Percentiles rank a stretch among this genome's conserved stretches.
These are phyloP conservation scores for Saccharomycopsis fodiens DNA, from an alignment of 805 yeast species.

Conservation along the genomic window DNA sequence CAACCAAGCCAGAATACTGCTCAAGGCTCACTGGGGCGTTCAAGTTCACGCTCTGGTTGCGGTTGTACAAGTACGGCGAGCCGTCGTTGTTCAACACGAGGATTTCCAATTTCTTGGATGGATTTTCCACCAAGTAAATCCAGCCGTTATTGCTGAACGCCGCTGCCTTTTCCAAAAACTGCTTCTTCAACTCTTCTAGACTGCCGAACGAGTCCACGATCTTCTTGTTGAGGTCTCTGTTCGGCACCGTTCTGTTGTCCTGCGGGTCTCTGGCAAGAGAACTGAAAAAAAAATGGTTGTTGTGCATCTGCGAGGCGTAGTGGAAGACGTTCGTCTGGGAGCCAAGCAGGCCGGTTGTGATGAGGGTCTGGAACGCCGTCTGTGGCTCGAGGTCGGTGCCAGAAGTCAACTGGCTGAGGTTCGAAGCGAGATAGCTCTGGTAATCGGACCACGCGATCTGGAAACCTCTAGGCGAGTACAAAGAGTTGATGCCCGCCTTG, in stretches of 20 bases:
- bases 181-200: constrained; percentile 44
- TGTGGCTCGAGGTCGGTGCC: constrained; percentile 79
- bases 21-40: constrained; percentile 60
- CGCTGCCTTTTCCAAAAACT: constrained; percentile 44
- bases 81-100: constrained; percentile 64
- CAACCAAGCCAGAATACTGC: constrained; percentile 39
- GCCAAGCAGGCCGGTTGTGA: constrained; percentile 59
- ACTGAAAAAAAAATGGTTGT: constrained; percentile 77
- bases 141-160: constrained; percentile 61
- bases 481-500: constrained; percentile 50
- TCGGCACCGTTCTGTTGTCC: constrained; percentile 27
- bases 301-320: constrained; percentile 84
- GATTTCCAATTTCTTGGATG: constrained; percentile 49
- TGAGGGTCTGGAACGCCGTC: constrained; percentile 61
- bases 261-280: constrained; percentile 34
- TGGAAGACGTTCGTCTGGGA: constrained; percentile 69
- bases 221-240: constrained; percentile 29
- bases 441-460: constrained; percentile 73
- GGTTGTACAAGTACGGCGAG: constrained; percentile 62
- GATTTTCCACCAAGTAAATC: constrained; percentile 62
- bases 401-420: constrained; percentile 53
- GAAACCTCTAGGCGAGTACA: constrained; percentile 61
- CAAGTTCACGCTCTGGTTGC: constrained; percentile 67
- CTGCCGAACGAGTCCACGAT: constrained; percentile 34
- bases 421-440: constrained; percentile 57